Evolutionary conservation across 2,329 filamentous ascomycete genomes (phyloP).

Genomic region (Penicillium frequentans): DNA sequence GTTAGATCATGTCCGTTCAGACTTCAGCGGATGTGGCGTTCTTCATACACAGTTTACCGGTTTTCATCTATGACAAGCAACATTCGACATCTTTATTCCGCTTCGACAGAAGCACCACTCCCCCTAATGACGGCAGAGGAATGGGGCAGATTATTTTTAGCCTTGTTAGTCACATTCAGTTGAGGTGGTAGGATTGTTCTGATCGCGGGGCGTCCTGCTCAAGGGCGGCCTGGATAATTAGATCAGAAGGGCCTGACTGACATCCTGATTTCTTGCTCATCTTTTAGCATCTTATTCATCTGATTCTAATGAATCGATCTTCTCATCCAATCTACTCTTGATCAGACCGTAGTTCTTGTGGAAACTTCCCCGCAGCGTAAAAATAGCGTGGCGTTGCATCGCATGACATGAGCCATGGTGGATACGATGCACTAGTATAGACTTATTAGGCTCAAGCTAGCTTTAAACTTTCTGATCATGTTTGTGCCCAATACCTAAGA

Average conservation of each 20-base stretch:
- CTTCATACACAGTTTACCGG: not conserved
- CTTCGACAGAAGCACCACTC: not conserved
- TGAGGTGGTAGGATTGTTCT: too few relatives aligned
- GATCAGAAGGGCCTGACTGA: not conserved
- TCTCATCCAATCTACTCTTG: not conserved
- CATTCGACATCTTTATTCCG: too few relatives aligned
- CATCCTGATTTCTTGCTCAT: not conserved
- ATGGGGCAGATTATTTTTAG: not conserved
- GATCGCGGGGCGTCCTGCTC: too few relatives aligned
- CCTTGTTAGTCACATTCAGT: not conserved
- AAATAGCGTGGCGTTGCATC: conserved; percentile 6
- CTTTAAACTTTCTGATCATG: not conserved
- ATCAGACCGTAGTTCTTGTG: not conserved
- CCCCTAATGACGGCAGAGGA: not conserved
- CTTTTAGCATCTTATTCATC: not conserved
- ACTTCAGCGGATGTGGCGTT: not conserved
- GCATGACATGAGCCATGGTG: not conserved
- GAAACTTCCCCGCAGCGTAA: conserved; percentile 1
- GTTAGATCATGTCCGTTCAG: not conserved
- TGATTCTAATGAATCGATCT: not conserved
- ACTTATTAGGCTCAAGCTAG: not conserved
- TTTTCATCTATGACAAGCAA: not conserved
- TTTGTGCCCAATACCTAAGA: not conserved
- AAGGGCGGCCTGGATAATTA: not conserved
- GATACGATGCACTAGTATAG: not conserved